Evolutionary conservation across 176 grass and related monocot genomes (phyloP).

Genomic region (Carex pumila): DNA sequence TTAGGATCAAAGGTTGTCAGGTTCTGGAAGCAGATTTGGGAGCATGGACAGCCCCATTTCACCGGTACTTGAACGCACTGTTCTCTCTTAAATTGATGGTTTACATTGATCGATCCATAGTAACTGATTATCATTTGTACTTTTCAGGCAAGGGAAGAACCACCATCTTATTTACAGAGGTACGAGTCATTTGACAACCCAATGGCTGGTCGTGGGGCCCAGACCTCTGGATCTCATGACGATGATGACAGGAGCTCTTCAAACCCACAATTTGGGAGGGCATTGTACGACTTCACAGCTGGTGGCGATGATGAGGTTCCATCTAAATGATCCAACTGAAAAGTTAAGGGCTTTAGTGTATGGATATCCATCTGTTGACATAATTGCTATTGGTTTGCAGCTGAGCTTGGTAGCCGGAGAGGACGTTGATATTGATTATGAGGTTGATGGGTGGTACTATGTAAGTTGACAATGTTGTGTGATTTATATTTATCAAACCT

Average conservation of each 20-base stretch:
- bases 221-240: slow-evolving; percentile 45
- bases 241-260: slow-evolving; percentile 56
- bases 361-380: background rate
- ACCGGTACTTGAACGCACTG: background rate
- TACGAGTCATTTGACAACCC: slow-evolving; percentile 86
- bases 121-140: slow-evolving; percentile 12
- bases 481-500: background rate
- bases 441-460: slow-evolving; percentile 98
- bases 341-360: background rate
- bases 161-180: slow-evolving; percentile 76
- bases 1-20: slow-evolving; percentile 31
- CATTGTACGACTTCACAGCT: slow-evolving; percentile 94
- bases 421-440: slow-evolving; percentile 95
- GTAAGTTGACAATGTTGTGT: slow-evolving; percentile 45
- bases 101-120: background rate
- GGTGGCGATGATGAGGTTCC: slow-evolving; percentile 96
- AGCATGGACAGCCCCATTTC: slow-evolving; percentile 23
- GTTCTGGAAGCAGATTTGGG: slow-evolving; percentile 30
- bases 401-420: slow-evolving; percentile 85
- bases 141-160: slow-evolving; percentile 88
- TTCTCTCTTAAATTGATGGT: background rate
- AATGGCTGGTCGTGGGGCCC: slow-evolving; percentile 47
- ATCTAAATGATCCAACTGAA: background rate
- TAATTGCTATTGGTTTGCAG: slow-evolving; percentile 38
- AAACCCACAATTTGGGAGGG: slow-evolving; percentile 88